Conservation (phyloP, 805 yeast genomes). For the Vanderwaltozyma verrucispora region DNA sequence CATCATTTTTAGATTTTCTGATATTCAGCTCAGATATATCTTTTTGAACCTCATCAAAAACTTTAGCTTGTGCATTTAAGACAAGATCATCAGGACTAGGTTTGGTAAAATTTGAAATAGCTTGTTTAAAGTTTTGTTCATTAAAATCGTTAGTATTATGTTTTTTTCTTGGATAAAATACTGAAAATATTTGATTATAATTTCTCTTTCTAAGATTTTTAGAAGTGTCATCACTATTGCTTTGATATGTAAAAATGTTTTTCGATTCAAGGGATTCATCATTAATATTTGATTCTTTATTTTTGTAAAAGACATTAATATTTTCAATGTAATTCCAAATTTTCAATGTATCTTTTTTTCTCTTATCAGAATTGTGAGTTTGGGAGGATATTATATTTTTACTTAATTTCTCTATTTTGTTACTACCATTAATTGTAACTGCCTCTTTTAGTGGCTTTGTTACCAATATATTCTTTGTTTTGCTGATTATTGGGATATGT, state of each 20-base stretch:
- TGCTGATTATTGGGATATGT: no score
- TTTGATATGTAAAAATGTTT: no score
- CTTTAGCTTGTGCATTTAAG: constrained; percentile 44
- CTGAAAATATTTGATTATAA: constrained; percentile 21
- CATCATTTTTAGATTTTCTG: constrained; percentile 14
- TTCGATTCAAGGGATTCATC: neutral
- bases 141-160: neutral
- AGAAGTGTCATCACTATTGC: neutral
- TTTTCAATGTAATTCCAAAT: neutral
- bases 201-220: constrained; percentile 4
- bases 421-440: no score
- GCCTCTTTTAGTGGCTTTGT: no score
- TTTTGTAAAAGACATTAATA: no score
- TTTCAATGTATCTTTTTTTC: neutral
- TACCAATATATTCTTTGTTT: no score
- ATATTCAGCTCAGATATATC: constrained; percentile 5
- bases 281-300: no score
- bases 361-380: no score
- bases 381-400: no score
- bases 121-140: constrained; percentile 7
- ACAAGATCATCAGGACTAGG: constrained; percentile 82
- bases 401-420: no score
- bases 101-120: constrained; percentile 43
- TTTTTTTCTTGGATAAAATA: constrained; percentile 32
- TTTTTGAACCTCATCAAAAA: constrained; percentile 26